These are phyloP conservation scores for Choanephora cucurbitarum DNA, from an alignment of 371 early-diverging fungal genomes.

Conservation along the genomic window DNA sequence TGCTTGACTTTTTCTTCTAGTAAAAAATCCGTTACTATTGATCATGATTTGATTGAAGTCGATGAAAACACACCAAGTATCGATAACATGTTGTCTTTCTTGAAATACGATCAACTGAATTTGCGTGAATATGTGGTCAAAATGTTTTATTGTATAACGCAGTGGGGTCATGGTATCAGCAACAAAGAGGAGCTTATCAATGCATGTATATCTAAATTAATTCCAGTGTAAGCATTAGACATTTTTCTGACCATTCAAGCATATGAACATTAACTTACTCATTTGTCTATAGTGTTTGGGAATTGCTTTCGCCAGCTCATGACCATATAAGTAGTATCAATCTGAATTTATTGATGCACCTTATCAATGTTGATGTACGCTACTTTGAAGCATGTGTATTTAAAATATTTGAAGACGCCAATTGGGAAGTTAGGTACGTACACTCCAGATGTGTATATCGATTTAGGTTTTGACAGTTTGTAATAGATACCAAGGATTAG, in stretches of 20 bases:
- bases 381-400: slow-evolving; percentile 48
- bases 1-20: slow-evolving; percentile 12
- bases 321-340: slow-evolving; percentile 43
- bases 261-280: not conserved
- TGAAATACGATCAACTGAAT: slow-evolving; percentile 40
- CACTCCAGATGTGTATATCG: not conserved
- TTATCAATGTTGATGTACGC: slow-evolving; percentile 39
- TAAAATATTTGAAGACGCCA: slow-evolving; percentile 44
- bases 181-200: slow-evolving; percentile 38
- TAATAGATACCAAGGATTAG: slow-evolving; percentile 48
- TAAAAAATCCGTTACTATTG: slow-evolving; percentile 24
- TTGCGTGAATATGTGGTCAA: slow-evolving; percentile 39
- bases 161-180: slow-evolving; percentile 43
- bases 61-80: slow-evolving; percentile 39
- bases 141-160: slow-evolving; percentile 42
- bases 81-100: slow-evolving; percentile 36
- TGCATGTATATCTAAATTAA: slow-evolving; percentile 36
- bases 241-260: not conserved
- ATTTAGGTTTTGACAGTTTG: not conserved
- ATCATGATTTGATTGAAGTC: slow-evolving; percentile 18
- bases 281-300: slow-evolving; percentile 43
- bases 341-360: slow-evolving; percentile 43
- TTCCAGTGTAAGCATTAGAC: slow-evolving; percentile 39
- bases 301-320: slow-evolving; percentile 39
- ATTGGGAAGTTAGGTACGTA: slow-evolving; percentile 54